Evolutionary conservation across 2,329 filamentous ascomycete genomes (phyloP), one percentile per base, ranked within the genome.

Genomic region (Fusarium nodosum): DNA sequence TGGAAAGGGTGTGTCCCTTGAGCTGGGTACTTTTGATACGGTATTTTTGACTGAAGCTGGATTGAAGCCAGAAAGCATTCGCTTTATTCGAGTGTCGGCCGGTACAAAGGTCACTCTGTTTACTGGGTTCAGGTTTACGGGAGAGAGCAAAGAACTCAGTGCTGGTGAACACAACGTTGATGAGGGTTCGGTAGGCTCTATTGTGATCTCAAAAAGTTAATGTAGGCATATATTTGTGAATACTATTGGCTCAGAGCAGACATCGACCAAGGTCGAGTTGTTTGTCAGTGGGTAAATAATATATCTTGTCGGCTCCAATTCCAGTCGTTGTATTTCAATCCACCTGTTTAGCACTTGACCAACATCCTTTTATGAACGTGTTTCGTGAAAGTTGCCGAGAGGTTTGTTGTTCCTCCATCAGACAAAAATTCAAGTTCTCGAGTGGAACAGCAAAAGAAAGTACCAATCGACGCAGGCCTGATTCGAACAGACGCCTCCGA

Each of bases 401-500:
- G 18, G 24, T 12, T 8, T 5, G 12, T 9, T 12, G 12, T 9
- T 12, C 11, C 8, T 5, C 1, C 2, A 7, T 18, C 3, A 16
- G 10, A 5, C 22, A 56, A 48, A 55, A 48, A 36, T 3, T 5
- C 2, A 16, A 0, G 1, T 6, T 2, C 2, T 13, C n/a, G n/a
- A n/a, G n/a, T n/a, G n/a, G n/a, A 3, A 5, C 0, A 11, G 24
- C 20, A 62, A 63, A 63, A 56, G 13, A 20, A 18, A 18, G 18
- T 13, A 28, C 24, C 58, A 63, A 56, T 63, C 60, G 60, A 63
- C 60, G 59, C 60, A 63, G 60, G 60, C 60, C 60, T 63, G 60
- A 63, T 63, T 63, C 60, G 60, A 63, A 63, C 60, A 63, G 60
- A 63, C 60, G 60, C 60, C 60, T 63, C 60, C 60, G 60, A 63